Evolutionary conservation across 768 basidiomycete genomes (phyloP).

Genomic region (Kwoniella sp.): DNA sequence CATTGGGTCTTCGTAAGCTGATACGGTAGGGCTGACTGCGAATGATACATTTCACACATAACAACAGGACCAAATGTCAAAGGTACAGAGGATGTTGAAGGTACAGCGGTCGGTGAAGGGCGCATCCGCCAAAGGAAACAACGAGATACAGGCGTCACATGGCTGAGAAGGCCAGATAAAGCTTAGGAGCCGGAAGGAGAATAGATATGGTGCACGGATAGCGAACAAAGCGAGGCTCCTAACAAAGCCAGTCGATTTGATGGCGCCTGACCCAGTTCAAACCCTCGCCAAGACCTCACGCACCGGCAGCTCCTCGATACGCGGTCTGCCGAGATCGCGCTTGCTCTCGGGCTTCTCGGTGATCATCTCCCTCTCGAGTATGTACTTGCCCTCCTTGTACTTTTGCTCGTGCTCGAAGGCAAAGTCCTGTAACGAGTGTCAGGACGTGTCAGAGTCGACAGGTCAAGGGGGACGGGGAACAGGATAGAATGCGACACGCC

Average conservation of each 20-base stretch:
- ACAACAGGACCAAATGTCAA: conserved; percentile 1
- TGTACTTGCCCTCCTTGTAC: conserved; percentile 98
- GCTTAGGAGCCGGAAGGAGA: neutral
- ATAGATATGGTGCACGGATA: neutral
- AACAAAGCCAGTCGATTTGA: neutral
- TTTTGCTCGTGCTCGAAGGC: conserved; percentile 86
- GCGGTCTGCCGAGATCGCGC: conserved; percentile 13
- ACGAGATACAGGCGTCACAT: too few species aligned
- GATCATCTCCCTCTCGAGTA: conserved; percentile 68
- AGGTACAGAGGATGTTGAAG: neutral
- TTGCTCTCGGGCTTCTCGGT: conserved; percentile 34
- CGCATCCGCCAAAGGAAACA: too few species aligned
- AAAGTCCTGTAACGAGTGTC: conserved; percentile 60
- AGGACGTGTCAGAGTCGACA: neutral
- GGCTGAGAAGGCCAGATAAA: neutral
- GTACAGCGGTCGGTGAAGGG: too few species aligned
- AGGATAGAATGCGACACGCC: too few species aligned
- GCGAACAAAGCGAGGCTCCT: neutral
- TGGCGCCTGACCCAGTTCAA: too few species aligned
- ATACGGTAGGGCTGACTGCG: too few species aligned
- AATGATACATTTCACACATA: neutral
- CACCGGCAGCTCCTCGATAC: conserved; percentile 32
- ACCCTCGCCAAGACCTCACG: conserved; percentile 23
- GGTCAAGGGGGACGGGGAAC: neutral
- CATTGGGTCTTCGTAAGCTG: too few species aligned